Evolutionary conservation across 164 flowering plant genomes (phyloP), one percentile per base, ranked within the genome.

Genomic region (Chimonanthus salicifolius): DNA sequence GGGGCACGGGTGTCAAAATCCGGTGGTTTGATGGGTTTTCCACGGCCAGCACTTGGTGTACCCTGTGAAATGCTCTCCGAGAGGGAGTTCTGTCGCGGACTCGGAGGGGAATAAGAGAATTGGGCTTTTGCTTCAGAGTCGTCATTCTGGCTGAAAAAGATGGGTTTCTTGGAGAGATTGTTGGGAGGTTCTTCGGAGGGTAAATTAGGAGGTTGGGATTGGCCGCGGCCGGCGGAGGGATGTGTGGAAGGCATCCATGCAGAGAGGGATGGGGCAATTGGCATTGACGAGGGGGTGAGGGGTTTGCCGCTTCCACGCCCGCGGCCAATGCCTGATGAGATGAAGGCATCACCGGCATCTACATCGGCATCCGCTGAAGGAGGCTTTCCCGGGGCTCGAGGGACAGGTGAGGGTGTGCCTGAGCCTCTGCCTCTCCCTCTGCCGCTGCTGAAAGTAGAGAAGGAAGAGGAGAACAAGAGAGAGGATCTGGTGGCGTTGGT

Each of bases 281-380:
- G 83, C 43, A 77, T 3, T 2, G 85, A 45, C 47, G 81, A 76
- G 47, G 77, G 10, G 1, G 87, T 80, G 45, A 76, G 84, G 49
- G 91, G 90, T 45, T 84, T 84, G 60, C 93, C 90, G 47, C 79
- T 86, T 43, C 78, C 78, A n/a, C n/a, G 68, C 7, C 91, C 91
- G 11, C 70, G 46, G 13, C 84, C 86, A 2, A 69, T 43, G 2
- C 82, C 66, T 45, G 62, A 6, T 15, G 73, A 3, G 6, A 68
- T 8, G 71, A 66, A 47, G 2, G 70, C 16, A 3, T 70, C 72
- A 4, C 68, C n/a, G 0, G 72, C 4, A 45, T 74, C 79, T 4
- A 45, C 65, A 33, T 60, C 62, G 18, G 75, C 65, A 5, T 51
- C 71, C 6, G 72, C 78, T 2, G 80, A 43, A 0, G 58, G 74